Evolutionary conservation across 805 yeast species (phyloP), one percentile per base, ranked within the genome.

Genomic region (Kazachstania kunashirensis): DNA sequence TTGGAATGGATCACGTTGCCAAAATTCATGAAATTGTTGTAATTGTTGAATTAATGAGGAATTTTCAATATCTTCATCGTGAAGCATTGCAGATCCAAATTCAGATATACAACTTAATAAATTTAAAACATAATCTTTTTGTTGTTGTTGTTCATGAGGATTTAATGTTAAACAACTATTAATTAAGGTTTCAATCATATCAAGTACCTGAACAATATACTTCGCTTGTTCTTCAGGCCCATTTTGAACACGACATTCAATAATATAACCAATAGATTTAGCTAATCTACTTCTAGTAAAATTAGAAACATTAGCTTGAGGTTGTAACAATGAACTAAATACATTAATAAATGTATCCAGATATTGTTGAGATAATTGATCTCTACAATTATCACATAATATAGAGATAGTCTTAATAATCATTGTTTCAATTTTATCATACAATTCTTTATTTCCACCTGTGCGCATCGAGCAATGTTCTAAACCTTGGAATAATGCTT

Each of bases 1-100:
- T 2, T 50, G 45, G 20, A 63, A 46, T 2, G 75, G 71, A 50
- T 78, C 82, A 11, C 49, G 41, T 0, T 39, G 29, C 81, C 84
- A 76, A 47, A 63, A 74, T 15, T 49, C 47, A 18, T 56, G 58
- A n/a, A 61, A 55, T 33, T 50, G 47, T 17, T 44, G 42, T 24
- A 48, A 35, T 13, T 35, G 42, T 24, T 47, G 50, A 21, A 49
- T 43, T 31, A 39, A 36, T 14, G 33, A 36, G 6, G 49, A 48
- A 29, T 61, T 53, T 6, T 55, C 50, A 8, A 52, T 45, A 2
- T 63, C 60, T 17, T 77, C 75, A 0, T 84, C 78, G 2, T 71
- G 56, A 34, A 73, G 73, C 49, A 80, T 56, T 0, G 86, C 84
- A 38, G 77, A 79, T 0, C 85, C 92, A 3, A 84, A 62, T 36